Base-by-base conservation (phyloP, 2,329 filamentous ascomycete species). In the Monascus ruber region DNA sequence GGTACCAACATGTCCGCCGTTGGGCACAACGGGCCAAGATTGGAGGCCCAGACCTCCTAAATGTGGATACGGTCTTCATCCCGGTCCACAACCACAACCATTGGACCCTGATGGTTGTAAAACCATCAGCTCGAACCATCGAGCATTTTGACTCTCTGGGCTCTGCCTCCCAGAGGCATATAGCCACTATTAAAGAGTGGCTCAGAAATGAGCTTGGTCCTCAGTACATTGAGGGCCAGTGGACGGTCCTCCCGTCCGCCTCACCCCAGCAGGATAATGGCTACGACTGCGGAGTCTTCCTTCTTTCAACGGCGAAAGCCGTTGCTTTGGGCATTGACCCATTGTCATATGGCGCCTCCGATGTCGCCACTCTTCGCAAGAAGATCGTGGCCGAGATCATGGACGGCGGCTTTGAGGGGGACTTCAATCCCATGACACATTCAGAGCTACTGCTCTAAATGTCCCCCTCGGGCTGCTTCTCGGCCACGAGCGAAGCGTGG, bases 241-340 rank as follows among this genome's bases (percentile, higher is more conserved):
- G 69, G 69, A 50, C 43, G 2, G 50, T 64, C 5, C 52, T 64
- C 17, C 53, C 57, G 4, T 62, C 62, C 2, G 33, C 48, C 5
- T 66, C 64, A 5, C 67, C 68, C 5, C 58, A 58, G 41, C 69
- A 72, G 43, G 48, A 63, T 41, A 72, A 72, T 42, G 60, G 60
- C 26, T 64, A 60, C 38, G 69, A 72, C 42, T 72, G 69, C 41
- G 69, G 69, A n/a, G 68, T 70, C 2, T 72, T 71, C 44, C 56
- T 68, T 17, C 53, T 70, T 17, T 68, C 67, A 6, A 70, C 63
- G 4, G 69, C 69, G 36, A 69, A 70, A 45, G 62, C 68, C 40
- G 57, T 70, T 37, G 60, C 64, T 37, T 48, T 70, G 26, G 62
- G 62, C 10, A 50, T 69, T 26, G 64, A 68, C 36, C 65, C 65